These are phyloP conservation scores for Xenoacremonium recifei DNA, from an alignment of 2,329 filamentous ascomycete species.

Conservation along the genomic window DNA sequence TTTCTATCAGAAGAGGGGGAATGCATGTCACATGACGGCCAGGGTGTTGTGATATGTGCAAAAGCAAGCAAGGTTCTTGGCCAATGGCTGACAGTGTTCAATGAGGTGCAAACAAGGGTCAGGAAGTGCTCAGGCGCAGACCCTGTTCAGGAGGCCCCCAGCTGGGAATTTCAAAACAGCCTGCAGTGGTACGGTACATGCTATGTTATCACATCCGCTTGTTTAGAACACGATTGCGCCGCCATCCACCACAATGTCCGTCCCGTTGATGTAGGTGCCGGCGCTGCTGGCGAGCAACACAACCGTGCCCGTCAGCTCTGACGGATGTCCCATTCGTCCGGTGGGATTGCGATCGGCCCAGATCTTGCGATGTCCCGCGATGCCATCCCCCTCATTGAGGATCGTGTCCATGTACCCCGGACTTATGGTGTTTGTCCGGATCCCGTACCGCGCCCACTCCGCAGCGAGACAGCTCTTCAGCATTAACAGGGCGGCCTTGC, in stretches of 20 bases:
- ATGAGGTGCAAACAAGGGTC: too few species aligned
- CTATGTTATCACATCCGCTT: too few species aligned
- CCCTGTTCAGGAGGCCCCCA: too few species aligned
- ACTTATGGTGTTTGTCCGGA: conserved; percentile 67
- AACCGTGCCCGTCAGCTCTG: conserved; percentile 60
- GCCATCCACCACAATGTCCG: conserved; percentile 65
- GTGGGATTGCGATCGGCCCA: conserved; percentile 62
- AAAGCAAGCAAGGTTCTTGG: too few species aligned
- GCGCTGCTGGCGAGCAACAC: conserved; percentile 58
- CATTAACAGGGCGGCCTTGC: conserved; percentile 65
- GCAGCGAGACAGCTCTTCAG: conserved; percentile 50
- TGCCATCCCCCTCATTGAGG: conserved; percentile 62
- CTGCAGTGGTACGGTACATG: too few species aligned
- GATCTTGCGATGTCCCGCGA: conserved; percentile 49
- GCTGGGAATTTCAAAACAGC: too few species aligned
- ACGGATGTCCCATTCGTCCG: conserved; percentile 61
- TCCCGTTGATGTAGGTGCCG: conserved; percentile 64
- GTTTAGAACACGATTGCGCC: too few species aligned
- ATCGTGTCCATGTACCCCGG: conserved; percentile 79
- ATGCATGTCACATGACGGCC: too few species aligned
- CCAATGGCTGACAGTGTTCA: too few species aligned
- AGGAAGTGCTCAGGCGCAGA: too few species aligned
- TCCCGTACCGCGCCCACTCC: conserved; percentile 70
- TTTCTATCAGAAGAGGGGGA: too few species aligned
- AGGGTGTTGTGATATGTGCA: too few species aligned